These are phyloP conservation scores for Malassezia nana DNA, from an alignment of 1,284 basidiomycete genomes.

Conservation along the genomic window DNA sequence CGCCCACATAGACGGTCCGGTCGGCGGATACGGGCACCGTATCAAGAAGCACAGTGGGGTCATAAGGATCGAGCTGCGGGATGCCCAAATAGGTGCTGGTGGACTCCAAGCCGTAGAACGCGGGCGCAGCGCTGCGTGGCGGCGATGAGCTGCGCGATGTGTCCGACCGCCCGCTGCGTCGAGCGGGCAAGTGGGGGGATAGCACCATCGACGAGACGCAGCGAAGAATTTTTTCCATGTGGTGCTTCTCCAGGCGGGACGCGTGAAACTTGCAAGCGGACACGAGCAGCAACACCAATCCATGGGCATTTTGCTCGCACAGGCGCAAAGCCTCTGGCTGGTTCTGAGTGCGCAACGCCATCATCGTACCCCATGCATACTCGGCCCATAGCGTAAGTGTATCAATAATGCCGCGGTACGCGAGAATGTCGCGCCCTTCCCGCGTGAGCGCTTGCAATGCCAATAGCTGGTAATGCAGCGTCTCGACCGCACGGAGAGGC, in stretches of 20 bases:
- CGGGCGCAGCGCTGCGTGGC: not conserved
- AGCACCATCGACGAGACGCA: conserved; percentile 3
- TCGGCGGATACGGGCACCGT: conserved; percentile 20
- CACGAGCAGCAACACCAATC: conserved; percentile 30
- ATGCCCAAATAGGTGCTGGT: conserved; percentile 26
- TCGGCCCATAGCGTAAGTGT: conserved; percentile 30
- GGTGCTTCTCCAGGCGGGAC: conserved; percentile 14
- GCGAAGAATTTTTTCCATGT: not conserved
- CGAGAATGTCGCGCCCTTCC: conserved; percentile 37
- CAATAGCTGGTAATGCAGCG: conserved; percentile 28
- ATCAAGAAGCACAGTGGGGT: conserved; percentile 12
- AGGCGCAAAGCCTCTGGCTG: conserved; percentile 18
- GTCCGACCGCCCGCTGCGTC: not conserved
- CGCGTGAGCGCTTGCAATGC: conserved; percentile 40
- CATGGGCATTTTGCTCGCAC: conserved; percentile 29
- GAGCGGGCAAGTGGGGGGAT: not conserved
- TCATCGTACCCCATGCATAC: conserved; percentile 32
- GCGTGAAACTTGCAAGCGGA: conserved; percentile 43
- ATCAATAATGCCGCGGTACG: conserved; percentile 31
- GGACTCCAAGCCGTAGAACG: conserved; percentile 41
- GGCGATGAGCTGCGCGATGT: too few species aligned
- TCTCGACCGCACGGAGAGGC: conserved; percentile 14
- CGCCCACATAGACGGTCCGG: conserved; percentile 7
- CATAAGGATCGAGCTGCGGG: conserved; percentile 23
- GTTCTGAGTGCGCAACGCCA: conserved; percentile 21